Conservation (phyloP, 176 grass and related monocot genomes). For the Puccinellia tenuiflora region DNA sequence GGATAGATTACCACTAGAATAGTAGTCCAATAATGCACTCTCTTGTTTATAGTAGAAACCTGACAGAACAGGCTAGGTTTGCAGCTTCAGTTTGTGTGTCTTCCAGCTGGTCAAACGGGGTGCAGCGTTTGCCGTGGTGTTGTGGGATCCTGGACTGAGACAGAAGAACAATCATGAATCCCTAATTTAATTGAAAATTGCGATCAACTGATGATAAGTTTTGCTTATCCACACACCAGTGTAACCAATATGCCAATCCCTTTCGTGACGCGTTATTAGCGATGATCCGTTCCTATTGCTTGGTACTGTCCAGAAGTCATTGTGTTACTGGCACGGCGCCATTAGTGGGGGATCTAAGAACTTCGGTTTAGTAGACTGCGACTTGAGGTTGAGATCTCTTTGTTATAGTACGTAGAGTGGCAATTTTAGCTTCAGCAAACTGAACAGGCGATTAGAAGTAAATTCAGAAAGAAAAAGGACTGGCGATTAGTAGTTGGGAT, state of each 20-base stretch:
- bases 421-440: too few species aligned
- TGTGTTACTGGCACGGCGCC: not conserved
- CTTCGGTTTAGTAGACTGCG: not conserved
- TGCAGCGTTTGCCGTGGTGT: not conserved
- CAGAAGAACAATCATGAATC: not conserved
- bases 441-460: too few species aligned
- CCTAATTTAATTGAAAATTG: not conserved
- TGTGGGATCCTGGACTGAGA: not conserved
- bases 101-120: not conserved
- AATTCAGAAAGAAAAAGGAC: too few species aligned
- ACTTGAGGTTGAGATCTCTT: too few species aligned
- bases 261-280: slow-evolving; percentile 24
- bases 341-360: not conserved
- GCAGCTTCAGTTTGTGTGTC: slow-evolving; percentile 6
- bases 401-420: too few species aligned
- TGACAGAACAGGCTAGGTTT: slow-evolving; percentile 12
- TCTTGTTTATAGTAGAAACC: not conserved
- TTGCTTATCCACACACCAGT: not conserved
- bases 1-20: not conserved
- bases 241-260: not conserved
- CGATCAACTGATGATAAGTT: not conserved
- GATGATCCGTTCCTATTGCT: slow-evolving; percentile 7
- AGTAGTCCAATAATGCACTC: not conserved
- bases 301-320: not conserved
- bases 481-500: too few species aligned